These are phyloP conservation scores for Naegleria fowleri DNA, from an alignment of 208 protist genomes.

Conservation along the genomic window DNA sequence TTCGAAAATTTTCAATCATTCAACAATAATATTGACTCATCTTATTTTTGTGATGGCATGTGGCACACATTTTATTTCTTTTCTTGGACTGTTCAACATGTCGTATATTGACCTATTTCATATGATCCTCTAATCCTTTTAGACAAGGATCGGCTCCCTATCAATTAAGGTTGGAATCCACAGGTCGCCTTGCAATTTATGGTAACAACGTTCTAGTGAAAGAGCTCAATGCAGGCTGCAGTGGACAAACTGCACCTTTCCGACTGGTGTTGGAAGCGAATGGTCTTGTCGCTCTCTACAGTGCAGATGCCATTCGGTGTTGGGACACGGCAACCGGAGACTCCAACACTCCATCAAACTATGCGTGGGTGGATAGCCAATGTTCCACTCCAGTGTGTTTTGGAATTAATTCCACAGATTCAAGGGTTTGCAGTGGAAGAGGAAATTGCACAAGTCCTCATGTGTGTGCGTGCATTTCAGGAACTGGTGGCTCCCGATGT, in stretches of 20 bases:
- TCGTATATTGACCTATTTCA: too few species aligned
- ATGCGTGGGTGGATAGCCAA: neutral
- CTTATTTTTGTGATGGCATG: too few species aligned
- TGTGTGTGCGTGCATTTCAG: neutral
- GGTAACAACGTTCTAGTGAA: neutral
- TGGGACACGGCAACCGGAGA: too few species aligned
- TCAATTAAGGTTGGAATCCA: neutral
- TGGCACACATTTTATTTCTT: too few species aligned
- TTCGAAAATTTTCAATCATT: too few species aligned
- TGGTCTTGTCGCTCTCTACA: too few species aligned
- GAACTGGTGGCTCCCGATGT: neutral
- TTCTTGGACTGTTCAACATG: too few species aligned
- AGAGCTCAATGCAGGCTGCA: neutral
- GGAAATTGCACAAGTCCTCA: neutral
- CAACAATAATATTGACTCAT: too few species aligned
- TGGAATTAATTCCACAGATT: neutral
- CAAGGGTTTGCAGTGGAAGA: neutral
- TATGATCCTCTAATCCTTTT: too few species aligned
- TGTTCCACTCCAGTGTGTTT: neutral
- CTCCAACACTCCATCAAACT: too few species aligned
- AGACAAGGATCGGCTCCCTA: neutral
- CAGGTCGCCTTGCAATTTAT: neutral
- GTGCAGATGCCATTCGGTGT: too few species aligned
- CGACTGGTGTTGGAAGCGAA: neutral
- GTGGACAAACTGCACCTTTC: neutral